Evolutionary conservation across 139 green algal species (phyloP), one percentile per base, ranked within the genome.

Genomic region (Tetradesmus lagerheimii): DNA sequence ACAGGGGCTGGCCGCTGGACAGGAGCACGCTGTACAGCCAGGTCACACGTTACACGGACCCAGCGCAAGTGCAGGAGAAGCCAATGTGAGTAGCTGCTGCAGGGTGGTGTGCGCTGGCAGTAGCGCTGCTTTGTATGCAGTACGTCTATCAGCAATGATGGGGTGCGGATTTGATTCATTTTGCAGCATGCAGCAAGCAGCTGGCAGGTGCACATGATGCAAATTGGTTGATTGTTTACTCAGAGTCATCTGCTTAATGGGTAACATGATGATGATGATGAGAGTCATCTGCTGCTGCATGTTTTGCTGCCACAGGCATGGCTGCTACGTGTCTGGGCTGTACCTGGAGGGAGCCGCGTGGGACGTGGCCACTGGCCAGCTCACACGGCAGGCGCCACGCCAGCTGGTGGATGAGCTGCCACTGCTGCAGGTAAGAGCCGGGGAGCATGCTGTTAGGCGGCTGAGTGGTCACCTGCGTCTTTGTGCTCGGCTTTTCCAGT

Each of bases 1-100:
- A 97, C 89, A 96, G 95, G 90, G 96, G 95, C 39, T 98, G 96
- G 96, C 93, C 97, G 8, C 91, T 99, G 64, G 97, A 99, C 91
- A 95, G 93, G 89, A 93, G 84, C 64, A 97, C 95, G 53, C 92
- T 99, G 91, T 97, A 97, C 87, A 98, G 96, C n/a, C 94, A 96
- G 83, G 94, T 98, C 80, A 97, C 94, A 38, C 90, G 91, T 45
- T 94, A 90, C 86, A 93, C 88, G 4, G 80, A 94, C 76, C 31
- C 91, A 18, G 75, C 83, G 27, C 83, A 95, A 83, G 82, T 94
- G 23, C 81, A 85, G 37, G 92, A 94, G 67, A 91, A 87, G 64
- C 90, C 91, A 27, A 88, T 8, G 89, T 87, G 31, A 75, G 89
- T 88, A 27, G 12, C 2, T 47, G 74, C 8, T 27, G 15, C 4